Conservation (phyloP, 2,329 filamentous ascomycete genomes). For the Aspergillus phoenicis region DNA sequence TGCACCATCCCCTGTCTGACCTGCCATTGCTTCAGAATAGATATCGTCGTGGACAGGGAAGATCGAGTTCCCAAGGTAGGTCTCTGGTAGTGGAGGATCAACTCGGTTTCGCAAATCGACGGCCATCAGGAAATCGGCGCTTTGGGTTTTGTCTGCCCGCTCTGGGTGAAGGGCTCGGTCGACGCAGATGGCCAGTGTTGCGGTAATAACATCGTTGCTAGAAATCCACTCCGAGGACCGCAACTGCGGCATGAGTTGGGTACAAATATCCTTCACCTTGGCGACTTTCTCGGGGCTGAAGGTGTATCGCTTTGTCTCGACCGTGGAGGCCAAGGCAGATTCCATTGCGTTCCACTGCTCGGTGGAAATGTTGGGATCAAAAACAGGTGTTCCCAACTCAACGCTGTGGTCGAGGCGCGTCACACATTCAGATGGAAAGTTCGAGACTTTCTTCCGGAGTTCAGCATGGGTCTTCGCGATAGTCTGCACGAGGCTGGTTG, state of each 20-base stretch:
- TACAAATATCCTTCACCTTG: background rate
- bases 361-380: conserved; percentile 4
- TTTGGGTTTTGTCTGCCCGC: background rate
- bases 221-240: background rate
- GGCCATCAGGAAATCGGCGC: background rate
- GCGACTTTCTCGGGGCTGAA: conserved; percentile 7
- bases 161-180: background rate
- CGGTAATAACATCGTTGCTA: conserved; percentile 10
- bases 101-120: conserved; percentile 8
- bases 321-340: background rate
- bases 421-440: background rate
- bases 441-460: conserved; percentile 4
- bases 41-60: background rate
- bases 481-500: background rate
- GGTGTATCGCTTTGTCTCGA: background rate
- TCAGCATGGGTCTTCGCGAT: background rate
- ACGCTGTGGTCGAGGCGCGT: conserved; percentile 3
- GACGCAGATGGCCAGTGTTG: conserved; percentile 2
- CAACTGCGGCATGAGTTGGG: background rate
- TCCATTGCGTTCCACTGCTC: conserved; percentile 10
- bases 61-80: conserved; percentile 3
- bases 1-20: background rate
- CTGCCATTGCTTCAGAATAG: background rate
- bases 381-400: conserved; percentile 1
- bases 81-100: conserved; percentile 7